Evolutionary conservation across 306 rosid genomes (phyloP), one percentile per base, ranked within the genome.

Genomic region (Cyamopsis tetragonoloba): DNA sequence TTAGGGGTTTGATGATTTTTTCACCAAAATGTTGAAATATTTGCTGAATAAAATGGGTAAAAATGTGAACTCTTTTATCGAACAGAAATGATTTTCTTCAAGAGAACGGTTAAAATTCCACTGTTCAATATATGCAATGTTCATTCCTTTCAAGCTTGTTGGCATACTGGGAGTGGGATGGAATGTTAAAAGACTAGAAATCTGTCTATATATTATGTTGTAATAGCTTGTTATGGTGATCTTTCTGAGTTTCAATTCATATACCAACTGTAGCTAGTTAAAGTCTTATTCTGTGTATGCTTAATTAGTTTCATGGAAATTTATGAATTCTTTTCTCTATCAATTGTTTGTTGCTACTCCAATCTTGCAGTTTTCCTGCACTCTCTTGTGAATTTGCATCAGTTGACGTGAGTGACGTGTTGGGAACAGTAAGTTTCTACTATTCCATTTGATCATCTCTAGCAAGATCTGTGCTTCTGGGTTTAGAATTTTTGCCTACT

Each of bases 301-400:
- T 62, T 51, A 43, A 12, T 20, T 32, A 34, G 46, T 54, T 24
- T 39, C 44, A 31, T 56, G 30, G 35, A 27, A 26, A 34, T 64
- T 27, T 51, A 23, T 63, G 44, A 24, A 27, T 46, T 67, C 38
- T 57, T 55, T 24, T 65, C 47, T 61, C 67, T 34, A 11, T 26
- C 62, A 31, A 18, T 41, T 63, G 35, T 50, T 37, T 51, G 41
- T 77, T 51, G 70, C 74, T 81, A 35, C 62, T 42, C 41, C 57
- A 15, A 18, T 44, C 50, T 35, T 83, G 92, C 70, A 93, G 99
- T 83, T 90, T 93, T 74, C 96, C 92, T 68, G 85, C 91, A 13
- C 99, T 93, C 47, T 83, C 99, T 43, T 93, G 99, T 82, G 99
- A 93, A 77, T 93, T 93, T 82, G 97, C 95, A 67, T 82, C 97